Conservation (phyloP, 495 filamentous ascomycete species). For the Cairneyella variabilis region DNA sequence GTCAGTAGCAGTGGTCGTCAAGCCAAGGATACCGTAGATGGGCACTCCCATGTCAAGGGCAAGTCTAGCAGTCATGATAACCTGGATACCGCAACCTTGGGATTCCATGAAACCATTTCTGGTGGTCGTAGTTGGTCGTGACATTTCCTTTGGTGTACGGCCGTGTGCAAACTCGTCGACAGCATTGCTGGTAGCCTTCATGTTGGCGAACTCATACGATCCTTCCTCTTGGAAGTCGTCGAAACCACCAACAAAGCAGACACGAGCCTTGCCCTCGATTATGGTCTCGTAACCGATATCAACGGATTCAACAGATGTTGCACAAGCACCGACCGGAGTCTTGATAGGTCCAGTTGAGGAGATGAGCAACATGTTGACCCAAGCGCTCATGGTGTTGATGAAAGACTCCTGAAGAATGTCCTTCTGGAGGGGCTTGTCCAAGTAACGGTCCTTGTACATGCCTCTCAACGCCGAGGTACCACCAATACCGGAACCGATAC, state of each 20-base stretch:
- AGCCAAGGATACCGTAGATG: conserved; percentile 89
- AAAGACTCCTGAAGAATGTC: conserved; percentile 99
- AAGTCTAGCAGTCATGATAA: conserved; percentile 96
- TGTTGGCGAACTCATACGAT: conserved; percentile 99
- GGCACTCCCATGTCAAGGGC: conserved; percentile 98
- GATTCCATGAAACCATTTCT: conserved; percentile 99
- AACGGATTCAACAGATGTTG: conserved; percentile 93
- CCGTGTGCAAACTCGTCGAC: conserved; percentile 94
- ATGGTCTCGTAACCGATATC: conserved; percentile 98
- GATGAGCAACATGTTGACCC: conserved; percentile 98
- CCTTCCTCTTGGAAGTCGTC: conserved; percentile 99
- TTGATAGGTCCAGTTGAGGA: conserved; percentile 98
- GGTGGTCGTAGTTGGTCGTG: conserved; percentile 91
- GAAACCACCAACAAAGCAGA: conserved; percentile 97
- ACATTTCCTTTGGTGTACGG: conserved; percentile 96
- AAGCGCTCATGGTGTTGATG: conserved; percentile 99
- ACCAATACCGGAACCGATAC: conserved; percentile 95
- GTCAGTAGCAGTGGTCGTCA: conserved; percentile 97
- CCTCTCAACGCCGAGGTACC: conserved; percentile 86
- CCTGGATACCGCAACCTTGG: conserved; percentile 95
- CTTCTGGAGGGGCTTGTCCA: conserved; percentile 98
- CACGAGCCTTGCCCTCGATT: conserved; percentile 90
- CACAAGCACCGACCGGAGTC: conserved; percentile 96
- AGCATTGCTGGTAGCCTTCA: conserved; percentile 98
- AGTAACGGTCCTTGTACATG: conserved; percentile 97